Evolutionary conservation across 345 rosid genomes (phyloP), one percentile per base, ranked within the genome.

Genomic region (Salix exigua): DNA sequence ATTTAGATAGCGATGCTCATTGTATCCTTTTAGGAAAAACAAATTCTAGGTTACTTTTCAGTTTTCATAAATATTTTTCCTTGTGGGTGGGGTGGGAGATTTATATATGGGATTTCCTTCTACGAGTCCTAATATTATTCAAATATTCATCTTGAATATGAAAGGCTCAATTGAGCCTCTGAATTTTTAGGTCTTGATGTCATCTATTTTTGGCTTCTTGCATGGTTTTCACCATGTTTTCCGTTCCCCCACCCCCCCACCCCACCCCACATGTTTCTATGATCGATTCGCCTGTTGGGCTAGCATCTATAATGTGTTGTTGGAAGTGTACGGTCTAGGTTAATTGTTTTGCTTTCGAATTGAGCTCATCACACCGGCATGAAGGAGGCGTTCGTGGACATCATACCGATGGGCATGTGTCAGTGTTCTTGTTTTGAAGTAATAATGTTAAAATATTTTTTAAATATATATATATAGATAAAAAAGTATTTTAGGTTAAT

Each of bases 1-100:
- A 86, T 89, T 85, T 89, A 91, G 93, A 67, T 80, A 78, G 55
- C 77, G 89, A 78, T 71, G 87, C 88, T 84, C 81, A 26, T 73
- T 83, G 86, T 74, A 80, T 70, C 78, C 68, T 78, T 74, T 25
- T 75, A 75, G 73, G 38, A 74, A 65, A 77, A 78, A 82, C 79
- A 79, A 72, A 80, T 25, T 74, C 42, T 46, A 71, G 66, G 78
- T 25, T 30, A 68, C 55, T 66, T 77, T 16, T 53, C 61, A 74
- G 44, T 74, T 61, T 73, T 82, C 69, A 17, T 75, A 78, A 80
- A 70, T 76, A 77, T 82, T 82, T 88, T 81, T 69, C 71, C 48
- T 78, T 73, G 64, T 33, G 50, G 72, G 70, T 68, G 60, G 75
- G 83, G 44, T 28, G 77, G 80, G 71, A 66, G 38, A 64, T 73